phyloP scores from a whole-genome alignment of 2,329 filamentous ascomycete species.

The Trichoderma guizhouense region DNA sequence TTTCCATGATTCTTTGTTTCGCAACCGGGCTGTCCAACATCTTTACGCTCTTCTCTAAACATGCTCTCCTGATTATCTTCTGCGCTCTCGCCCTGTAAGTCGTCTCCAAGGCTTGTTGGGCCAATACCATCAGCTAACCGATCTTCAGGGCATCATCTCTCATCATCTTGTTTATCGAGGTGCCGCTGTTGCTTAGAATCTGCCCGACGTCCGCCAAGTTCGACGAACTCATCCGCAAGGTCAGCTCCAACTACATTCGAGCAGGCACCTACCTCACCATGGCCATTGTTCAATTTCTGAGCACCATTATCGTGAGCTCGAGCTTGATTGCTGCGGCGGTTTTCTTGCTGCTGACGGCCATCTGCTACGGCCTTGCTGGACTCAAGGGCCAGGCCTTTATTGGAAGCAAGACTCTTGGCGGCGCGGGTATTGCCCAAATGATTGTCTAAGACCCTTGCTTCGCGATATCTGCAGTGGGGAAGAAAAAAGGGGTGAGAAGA shows the following conservation, averaged over 20 bases:
- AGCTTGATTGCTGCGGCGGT: slow-evolving; percentile 85
- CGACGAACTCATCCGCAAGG: slow-evolving; percentile 82
- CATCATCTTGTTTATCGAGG: slow-evolving; percentile 79
- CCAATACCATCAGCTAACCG: background rate
- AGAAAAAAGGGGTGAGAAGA: background rate
- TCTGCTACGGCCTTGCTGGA: slow-evolving; percentile 78
- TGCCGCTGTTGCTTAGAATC: slow-evolving; percentile 92
- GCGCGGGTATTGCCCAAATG: slow-evolving; percentile 93
- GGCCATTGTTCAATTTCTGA: slow-evolving; percentile 81
- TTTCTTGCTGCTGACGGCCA: slow-evolving; percentile 69
- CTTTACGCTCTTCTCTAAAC: slow-evolving; percentile 48
- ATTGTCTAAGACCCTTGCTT: slow-evolving; percentile 63
- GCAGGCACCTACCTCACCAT: slow-evolving; percentile 81
- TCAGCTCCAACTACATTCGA: slow-evolving; percentile 97
- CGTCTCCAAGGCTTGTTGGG: background rate
- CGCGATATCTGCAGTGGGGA: background rate
- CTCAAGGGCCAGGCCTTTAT: slow-evolving; percentile 83
- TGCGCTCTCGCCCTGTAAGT: slow-evolving; percentile 54
- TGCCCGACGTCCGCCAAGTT: slow-evolving; percentile 91
- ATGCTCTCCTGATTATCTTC: slow-evolving; percentile 46
- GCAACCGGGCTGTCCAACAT: slow-evolving; percentile 67
- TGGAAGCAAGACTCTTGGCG: slow-evolving; percentile 93
- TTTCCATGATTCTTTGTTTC: slow-evolving; percentile 69
- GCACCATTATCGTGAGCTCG: slow-evolving; percentile 60
- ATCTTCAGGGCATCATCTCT: slow-evolving; percentile 61